These are phyloP conservation scores for Cladosporium sp. DNA, from an alignment of 2,329 filamentous ascomycete species.

Conservation along the genomic window DNA sequence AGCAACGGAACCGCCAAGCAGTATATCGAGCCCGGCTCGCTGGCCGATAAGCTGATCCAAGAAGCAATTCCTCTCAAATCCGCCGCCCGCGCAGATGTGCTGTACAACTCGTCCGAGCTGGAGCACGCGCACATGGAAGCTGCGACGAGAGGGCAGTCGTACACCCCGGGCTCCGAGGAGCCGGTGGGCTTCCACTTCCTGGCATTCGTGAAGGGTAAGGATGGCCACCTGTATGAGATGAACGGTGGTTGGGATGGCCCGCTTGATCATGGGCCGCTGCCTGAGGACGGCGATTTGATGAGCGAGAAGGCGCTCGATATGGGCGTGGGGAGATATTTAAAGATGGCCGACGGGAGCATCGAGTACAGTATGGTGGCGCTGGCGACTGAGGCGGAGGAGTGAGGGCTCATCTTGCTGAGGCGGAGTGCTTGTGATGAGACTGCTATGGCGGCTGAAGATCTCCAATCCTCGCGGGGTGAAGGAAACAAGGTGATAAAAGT, in stretches of 20 bases:
- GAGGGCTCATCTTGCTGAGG: neutral
- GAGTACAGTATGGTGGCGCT: conserved; percentile 42
- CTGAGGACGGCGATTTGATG: conserved; percentile 39
- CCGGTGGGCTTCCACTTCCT: conserved; percentile 40
- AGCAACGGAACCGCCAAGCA: conserved; percentile 43
- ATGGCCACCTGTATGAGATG: conserved; percentile 43
- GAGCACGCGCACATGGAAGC: conserved; percentile 39
- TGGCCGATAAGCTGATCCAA: conserved; percentile 40
- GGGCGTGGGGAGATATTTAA: conserved; percentile 36
- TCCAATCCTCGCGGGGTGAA: too few relatives aligned
- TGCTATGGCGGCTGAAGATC: too few relatives aligned
- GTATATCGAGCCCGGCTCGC: conserved; percentile 38
- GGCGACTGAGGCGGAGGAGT: neutral
- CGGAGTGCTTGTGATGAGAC: too few relatives aligned
- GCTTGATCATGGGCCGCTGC: conserved; percentile 37
- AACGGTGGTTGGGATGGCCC: conserved; percentile 41
- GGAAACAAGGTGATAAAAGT: too few relatives aligned
- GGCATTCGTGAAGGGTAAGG: conserved; percentile 41
- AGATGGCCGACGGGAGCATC: conserved; percentile 33
- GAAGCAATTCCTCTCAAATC: conserved; percentile 40
- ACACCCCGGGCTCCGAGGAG: conserved; percentile 26
- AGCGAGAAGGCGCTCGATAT: conserved; percentile 36
- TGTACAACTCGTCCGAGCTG: conserved; percentile 44
- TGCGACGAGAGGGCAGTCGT: conserved; percentile 37
- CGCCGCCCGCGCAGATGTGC: conserved; percentile 42